A percentile compares a stretch with the other conserved stretches of the same genome.
phyloP scores from a whole-genome alignment of 2,329 filamentous ascomycete genomes.

The Cytospora leucostoma region DNA sequence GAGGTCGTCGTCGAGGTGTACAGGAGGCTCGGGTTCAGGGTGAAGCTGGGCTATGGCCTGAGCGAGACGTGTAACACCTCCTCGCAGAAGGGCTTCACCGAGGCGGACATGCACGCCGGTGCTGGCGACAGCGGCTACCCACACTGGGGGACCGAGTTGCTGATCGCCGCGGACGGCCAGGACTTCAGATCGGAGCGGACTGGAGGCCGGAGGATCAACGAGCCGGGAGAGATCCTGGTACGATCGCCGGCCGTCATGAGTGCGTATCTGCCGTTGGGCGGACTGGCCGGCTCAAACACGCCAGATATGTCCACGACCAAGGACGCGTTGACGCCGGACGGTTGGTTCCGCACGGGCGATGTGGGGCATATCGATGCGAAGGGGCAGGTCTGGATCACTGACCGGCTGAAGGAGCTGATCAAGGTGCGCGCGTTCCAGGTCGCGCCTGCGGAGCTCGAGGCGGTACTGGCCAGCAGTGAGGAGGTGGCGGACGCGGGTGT shows the following conservation, averaged over 20 bases:
- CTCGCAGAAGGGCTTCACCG: constrained; percentile 57
- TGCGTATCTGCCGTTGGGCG: constrained; percentile 66
- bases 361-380: constrained; percentile 60
- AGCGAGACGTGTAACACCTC: constrained; percentile 70
- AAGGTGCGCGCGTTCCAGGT: constrained; percentile 48
- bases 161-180: constrained; percentile 56
- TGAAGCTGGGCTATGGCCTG: constrained; percentile 71
- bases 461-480: constrained; percentile 38
- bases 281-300: constrained; percentile 31
- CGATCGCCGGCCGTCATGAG: constrained; percentile 65
- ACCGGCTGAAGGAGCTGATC: constrained; percentile 67
- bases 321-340: constrained; percentile 50
- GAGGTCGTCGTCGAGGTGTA: constrained; percentile 62
- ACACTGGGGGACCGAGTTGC: constrained; percentile 68
- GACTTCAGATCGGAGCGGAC: constrained; percentile 37
- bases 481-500: constrained; percentile 54
- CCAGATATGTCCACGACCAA: constrained; percentile 42
- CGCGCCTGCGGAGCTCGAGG: constrained; percentile 46
- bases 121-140: constrained; percentile 64
- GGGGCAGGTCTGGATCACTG: constrained; percentile 65
- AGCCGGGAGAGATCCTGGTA: constrained; percentile 66
- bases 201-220: constrained; percentile 45
- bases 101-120: constrained; percentile 46
- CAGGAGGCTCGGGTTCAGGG: constrained; percentile 54
- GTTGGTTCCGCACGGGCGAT: constrained; percentile 74